These are phyloP conservation scores for Poa pratensis DNA, from an alignment of 176 grass and related monocot species.

Conservation along the genomic window DNA sequence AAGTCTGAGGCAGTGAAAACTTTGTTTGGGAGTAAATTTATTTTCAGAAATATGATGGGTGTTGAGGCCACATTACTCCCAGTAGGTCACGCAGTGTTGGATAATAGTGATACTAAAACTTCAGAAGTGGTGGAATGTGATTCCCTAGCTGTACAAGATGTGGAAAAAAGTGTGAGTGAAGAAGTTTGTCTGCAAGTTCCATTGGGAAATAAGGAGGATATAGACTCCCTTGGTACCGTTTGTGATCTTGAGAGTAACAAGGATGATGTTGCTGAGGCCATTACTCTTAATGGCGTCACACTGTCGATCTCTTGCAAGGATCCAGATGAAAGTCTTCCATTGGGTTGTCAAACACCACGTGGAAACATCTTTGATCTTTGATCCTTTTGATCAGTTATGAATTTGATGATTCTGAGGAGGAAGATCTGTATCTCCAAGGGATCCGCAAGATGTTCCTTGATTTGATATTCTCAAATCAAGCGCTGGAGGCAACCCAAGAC, in stretches of 20 bases:
- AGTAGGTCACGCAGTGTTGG: not conserved
- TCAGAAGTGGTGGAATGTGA: conserved; percentile 15
- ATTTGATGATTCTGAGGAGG: conserved; percentile 52
- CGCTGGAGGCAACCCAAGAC: conserved; percentile 23
- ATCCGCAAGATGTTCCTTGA: conserved; percentile 54
- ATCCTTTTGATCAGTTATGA: conserved; percentile 53
- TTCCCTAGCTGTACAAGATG: conserved; percentile 17
- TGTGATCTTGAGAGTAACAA: conserved; percentile 33
- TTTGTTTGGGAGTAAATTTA: not conserved
- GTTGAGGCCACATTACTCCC: not conserved
- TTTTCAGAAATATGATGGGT: conserved; percentile 30
- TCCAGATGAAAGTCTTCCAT: conserved; percentile 27
- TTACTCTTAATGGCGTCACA: conserved; percentile 19
- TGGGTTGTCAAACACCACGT: conserved; percentile 54
- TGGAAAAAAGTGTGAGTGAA: conserved; percentile 21
- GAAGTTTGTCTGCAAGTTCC: conserved; percentile 23
- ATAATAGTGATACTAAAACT: conserved; percentile 17
- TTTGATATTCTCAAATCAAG: conserved; percentile 51
- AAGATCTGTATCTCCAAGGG: conserved; percentile 43
- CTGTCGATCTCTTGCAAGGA: conserved; percentile 15
- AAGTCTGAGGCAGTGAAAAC: not conserved
- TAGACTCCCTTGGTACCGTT: conserved; percentile 11
- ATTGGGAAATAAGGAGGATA: conserved; percentile 29
- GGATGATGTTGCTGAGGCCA: conserved; percentile 20
- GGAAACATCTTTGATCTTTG: conserved; percentile 66